Conservation (phyloP, 306 rosid genomes). For the Senna tora region DNA sequence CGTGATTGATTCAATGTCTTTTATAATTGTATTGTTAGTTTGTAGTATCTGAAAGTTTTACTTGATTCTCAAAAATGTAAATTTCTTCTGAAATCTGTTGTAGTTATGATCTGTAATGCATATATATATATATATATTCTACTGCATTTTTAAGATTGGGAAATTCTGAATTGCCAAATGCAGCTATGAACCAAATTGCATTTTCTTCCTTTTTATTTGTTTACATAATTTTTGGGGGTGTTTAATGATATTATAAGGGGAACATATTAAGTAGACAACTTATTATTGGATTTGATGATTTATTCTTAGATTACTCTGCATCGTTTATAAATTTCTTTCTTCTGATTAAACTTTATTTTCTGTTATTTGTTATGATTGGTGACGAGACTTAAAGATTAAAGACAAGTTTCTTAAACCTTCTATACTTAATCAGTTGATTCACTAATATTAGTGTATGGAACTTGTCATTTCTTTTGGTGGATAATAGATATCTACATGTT, state of each 20-base stretch:
- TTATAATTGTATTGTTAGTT: background rate
- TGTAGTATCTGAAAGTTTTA: background rate
- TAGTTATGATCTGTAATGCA: background rate
- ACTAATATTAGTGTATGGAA: background rate
- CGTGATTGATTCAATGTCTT: background rate
- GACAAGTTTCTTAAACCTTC: background rate
- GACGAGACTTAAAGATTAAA: background rate
- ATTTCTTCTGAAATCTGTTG: background rate
- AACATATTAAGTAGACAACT: background rate
- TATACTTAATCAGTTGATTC: background rate
- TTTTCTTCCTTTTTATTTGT: background rate
- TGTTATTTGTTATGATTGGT: background rate
- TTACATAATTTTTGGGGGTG: background rate
- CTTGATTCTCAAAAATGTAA: background rate
- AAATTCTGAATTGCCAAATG: background rate
- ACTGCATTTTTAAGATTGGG: background rate
- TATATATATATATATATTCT: no score
- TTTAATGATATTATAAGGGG: background rate
- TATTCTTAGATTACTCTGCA: no score
- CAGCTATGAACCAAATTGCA: background rate
- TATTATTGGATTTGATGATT: background rate
- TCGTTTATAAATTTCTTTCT: background rate
- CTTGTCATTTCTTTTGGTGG: background rate
- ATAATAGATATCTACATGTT: background rate
- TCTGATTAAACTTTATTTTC: background rate